phyloP scores from a whole-genome alignment of 352 stramenopile species.

The Aphanomyces cochlioides region DNA sequence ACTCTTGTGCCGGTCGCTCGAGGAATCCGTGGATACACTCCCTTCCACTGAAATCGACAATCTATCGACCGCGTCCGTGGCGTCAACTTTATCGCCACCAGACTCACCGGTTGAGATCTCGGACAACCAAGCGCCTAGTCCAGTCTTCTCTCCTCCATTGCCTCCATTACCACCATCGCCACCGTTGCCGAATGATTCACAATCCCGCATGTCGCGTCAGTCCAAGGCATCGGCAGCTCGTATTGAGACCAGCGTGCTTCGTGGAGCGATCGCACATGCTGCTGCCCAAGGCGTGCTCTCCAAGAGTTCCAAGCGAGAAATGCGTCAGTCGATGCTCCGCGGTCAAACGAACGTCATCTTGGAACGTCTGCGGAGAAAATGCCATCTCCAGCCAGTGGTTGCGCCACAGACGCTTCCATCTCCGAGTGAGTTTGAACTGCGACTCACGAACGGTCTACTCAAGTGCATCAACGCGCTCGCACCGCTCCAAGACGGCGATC shows the following conservation, averaged over 20 bases:
- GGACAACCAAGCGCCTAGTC: not conserved
- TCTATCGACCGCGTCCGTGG: not conserved
- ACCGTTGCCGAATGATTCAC: not conserved
- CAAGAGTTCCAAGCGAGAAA: constrained; percentile 27
- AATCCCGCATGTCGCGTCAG: not conserved
- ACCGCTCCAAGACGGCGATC: constrained; percentile 50
- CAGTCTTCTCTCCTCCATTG: too few species aligned
- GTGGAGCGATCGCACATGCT: constrained; percentile 24
- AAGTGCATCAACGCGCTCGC: constrained; percentile 72
- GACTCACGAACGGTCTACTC: constrained; percentile 75
- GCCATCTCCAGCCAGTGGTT: constrained; percentile 28
- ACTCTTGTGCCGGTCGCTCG: not conserved
- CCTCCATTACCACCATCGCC: not conserved
- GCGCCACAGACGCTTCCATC: constrained; percentile 29
- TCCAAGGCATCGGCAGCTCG: constrained; percentile 14
- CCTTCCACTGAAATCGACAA: not conserved
- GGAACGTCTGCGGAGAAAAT: constrained; percentile 12
- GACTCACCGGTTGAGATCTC: not conserved
- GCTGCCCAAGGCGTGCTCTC: constrained; percentile 23
- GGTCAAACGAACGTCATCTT: constrained; percentile 18
- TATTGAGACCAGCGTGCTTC: constrained; percentile 19
- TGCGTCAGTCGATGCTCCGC: constrained; percentile 26
- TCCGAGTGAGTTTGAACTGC: constrained; percentile 69
- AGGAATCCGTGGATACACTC: not conserved
- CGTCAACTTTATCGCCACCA: not conserved